Evolutionary conservation across 31 red algal genomes (phyloP).

Genomic region (Porphyra umbilicalis): DNA sequence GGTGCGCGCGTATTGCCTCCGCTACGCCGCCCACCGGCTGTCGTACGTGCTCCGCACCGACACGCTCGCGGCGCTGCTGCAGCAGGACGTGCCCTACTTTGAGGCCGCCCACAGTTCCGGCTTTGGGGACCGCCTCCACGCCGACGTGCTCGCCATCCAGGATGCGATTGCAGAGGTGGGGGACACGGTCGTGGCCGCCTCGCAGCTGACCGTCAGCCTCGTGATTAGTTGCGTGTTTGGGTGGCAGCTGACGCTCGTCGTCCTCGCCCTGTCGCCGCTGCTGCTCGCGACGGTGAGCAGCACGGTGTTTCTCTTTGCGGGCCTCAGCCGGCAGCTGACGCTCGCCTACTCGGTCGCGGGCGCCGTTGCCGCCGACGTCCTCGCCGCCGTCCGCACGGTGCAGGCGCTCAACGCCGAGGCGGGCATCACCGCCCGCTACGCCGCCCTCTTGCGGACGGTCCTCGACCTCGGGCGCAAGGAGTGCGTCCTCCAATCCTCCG

Average conservation of each 20-base stretch:
- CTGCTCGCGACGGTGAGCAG: conserved; percentile 1
- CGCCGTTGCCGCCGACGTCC: conserved; percentile 25
- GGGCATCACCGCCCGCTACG: conserved; percentile 14
- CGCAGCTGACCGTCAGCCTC: conserved; percentile 18
- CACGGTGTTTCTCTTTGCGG: not conserved
- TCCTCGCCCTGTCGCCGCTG: conserved; percentile 28
- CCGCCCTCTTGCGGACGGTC: not conserved
- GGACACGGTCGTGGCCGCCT: conserved; percentile 12
- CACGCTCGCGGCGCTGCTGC: conserved; percentile 1
- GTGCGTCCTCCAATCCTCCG: conserved; percentile 12
- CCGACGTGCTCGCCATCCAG: conserved; percentile 29
- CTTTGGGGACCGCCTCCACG: conserved; percentile 13
- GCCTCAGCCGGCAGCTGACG: not conserved
- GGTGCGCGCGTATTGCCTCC: conserved; percentile 8
- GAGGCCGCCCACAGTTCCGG: conserved; percentile 14
- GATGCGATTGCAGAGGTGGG: conserved; percentile 20
- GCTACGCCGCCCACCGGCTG: conserved; percentile 22
- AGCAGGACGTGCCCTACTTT: conserved; percentile 20
- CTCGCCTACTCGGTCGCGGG: conserved; percentile 18
- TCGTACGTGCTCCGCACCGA: conserved; percentile 8
- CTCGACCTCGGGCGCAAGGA: conserved; percentile 5
- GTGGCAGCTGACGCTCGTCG: conserved; percentile 11
- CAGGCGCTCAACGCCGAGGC: conserved; percentile 25
- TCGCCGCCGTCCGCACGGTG: conserved; percentile 26
- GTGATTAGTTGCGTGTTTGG: conserved; percentile 21